Conservation (phyloP, 106 monocot species). For the Posidonia australis region DNA sequence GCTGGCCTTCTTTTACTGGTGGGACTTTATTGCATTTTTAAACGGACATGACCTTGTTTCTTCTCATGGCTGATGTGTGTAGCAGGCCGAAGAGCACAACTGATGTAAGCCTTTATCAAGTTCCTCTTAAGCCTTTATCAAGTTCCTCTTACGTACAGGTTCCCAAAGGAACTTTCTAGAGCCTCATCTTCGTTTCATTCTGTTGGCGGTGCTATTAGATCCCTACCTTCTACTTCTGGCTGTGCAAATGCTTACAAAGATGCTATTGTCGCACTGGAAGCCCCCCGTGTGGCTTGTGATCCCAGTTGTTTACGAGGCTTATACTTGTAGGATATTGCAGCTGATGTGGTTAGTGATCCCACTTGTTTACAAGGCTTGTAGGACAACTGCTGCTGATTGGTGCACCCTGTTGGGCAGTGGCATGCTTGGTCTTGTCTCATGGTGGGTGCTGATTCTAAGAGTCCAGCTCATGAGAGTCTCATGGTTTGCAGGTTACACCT, state of each 20-base stretch:
- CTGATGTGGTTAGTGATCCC: constrained; percentile 78
- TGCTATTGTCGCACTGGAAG: constrained; percentile 84
- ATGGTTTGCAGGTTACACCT: constrained; percentile 59
- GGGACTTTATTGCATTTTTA: constrained; percentile 86
- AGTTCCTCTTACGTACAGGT: constrained; percentile 42
- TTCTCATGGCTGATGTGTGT: constrained; percentile 90
- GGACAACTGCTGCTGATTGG: constrained; percentile 77
- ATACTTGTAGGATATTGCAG: too few relatives aligned
- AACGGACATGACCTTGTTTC: constrained; percentile 82
- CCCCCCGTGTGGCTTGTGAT: constrained; percentile 96
- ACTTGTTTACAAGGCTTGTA: constrained; percentile 72
- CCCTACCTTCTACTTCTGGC: constrained; percentile 76
- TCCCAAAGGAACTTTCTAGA: constrained; percentile 41
- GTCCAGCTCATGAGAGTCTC: constrained; percentile 80
- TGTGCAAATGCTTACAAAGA: constrained; percentile 68
- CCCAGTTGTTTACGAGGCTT: too few relatives aligned
- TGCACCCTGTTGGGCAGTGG: constrained; percentile 64
- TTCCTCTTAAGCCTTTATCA: too few relatives aligned
- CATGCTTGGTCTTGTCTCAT: constrained; percentile 57
- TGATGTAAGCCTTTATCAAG: constrained; percentile 2
- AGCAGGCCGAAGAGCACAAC: constrained; percentile 26
- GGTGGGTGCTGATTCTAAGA: constrained; percentile 81
- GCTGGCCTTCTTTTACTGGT: constrained; percentile 76
- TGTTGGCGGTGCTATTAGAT: constrained; percentile 55
- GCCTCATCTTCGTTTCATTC: constrained; percentile 42